Percentiles rank a stretch among this genome's conserved stretches.
Conservation (phyloP, 2,329 filamentous ascomycete genomes). For the Epichloe gansuensis region DNA sequence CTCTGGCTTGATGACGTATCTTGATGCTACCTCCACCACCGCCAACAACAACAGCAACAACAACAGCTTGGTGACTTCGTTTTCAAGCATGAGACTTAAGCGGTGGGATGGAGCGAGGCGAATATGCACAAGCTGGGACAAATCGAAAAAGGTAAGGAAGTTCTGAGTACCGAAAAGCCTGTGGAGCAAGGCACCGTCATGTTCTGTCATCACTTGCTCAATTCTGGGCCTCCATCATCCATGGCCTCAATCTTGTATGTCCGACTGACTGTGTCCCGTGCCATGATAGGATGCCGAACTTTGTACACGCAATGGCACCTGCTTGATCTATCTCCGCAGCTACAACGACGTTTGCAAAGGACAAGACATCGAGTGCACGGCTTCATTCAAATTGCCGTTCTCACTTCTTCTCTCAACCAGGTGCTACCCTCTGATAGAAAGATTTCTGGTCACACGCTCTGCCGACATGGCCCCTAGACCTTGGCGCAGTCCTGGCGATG, state of each 20-base stretch:
- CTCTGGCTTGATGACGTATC: not conserved
- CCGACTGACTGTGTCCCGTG: not conserved
- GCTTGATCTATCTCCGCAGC: conserved; percentile 53
- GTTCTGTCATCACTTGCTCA: not conserved
- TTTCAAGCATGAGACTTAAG: conserved; percentile 1
- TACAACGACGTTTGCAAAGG: conserved; percentile 27
- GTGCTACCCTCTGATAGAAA: conserved; percentile 48
- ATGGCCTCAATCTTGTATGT: not conserved
- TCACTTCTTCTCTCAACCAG: conserved; percentile 40
- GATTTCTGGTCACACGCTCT: conserved; percentile 25
- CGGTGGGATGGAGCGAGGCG: conserved; percentile 8
- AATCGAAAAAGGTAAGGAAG: conserved; percentile 5
- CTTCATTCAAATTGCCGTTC: conserved; percentile 55
- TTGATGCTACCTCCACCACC: not conserved
- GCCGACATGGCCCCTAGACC: conserved; percentile 16
- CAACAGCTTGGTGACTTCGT: not conserved
- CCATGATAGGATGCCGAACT: conserved; percentile 52
- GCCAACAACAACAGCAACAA: not conserved
- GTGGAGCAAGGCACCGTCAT: not conserved
- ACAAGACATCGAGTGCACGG: conserved; percentile 45
- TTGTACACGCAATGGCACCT: conserved; percentile 56
- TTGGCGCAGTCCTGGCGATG: conserved; percentile 15
- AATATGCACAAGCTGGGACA: conserved; percentile 6
- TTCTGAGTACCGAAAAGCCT: not conserved
- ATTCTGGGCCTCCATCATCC: not conserved